Conservation (phyloP, 306 rosid species). For the Herpetospermum pedunculosum region DNA sequence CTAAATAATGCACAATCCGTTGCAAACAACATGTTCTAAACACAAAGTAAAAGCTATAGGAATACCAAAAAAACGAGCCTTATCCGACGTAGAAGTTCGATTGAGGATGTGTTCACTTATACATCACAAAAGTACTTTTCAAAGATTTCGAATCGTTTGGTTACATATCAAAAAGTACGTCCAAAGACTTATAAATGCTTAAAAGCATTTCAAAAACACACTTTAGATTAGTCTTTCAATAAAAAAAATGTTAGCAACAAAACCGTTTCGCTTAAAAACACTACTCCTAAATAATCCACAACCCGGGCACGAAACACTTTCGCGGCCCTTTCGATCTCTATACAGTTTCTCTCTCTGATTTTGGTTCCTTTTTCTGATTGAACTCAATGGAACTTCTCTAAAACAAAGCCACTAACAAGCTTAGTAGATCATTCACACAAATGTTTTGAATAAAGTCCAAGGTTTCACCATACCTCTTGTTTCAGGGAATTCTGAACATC, state of each 20-base stretch:
- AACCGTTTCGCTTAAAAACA: not conserved
- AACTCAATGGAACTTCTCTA: not conserved
- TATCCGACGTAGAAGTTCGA: not conserved
- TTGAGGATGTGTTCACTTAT: not conserved
- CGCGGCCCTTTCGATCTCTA: not conserved
- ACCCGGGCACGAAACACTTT: not conserved
- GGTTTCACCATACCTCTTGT: slow-evolving; percentile 42
- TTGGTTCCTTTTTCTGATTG: not conserved
- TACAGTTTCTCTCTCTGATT: not conserved
- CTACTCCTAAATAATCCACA: not conserved
- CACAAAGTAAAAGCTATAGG: not conserved
- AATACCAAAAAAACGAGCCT: not conserved
- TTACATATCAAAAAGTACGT: not conserved
- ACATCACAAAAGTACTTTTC: not conserved
- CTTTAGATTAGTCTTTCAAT: not conserved
- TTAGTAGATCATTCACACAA: not conserved
- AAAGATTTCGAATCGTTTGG: not conserved
- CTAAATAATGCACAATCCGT: not conserved
- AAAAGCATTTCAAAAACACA: not conserved
- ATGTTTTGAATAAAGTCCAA: not conserved
- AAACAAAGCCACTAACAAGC: not conserved
- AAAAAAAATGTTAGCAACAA: not conserved
- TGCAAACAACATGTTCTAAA: not conserved
- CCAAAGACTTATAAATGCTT: not conserved
- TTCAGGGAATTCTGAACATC: slow-evolving; percentile 55